These are phyloP conservation scores for Microbotryum violaceum DNA, from an alignment of 1,284 basidiomycete species.

Conservation along the genomic window DNA sequence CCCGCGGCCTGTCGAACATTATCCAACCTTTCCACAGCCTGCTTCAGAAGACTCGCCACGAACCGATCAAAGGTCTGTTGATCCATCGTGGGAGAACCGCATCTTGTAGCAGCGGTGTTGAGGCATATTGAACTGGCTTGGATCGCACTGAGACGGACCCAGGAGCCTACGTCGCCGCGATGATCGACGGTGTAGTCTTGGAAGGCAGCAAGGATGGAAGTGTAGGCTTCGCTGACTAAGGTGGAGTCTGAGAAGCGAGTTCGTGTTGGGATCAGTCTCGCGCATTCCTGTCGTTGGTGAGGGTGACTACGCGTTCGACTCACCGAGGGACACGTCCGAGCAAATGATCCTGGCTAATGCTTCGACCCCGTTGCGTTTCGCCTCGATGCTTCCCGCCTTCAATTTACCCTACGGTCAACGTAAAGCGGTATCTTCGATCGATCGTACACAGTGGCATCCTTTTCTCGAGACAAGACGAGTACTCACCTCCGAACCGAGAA, in stretches of 20 bases:
- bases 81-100: neutral
- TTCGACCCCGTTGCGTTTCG: conserved; percentile 32
- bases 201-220: conserved; percentile 51
- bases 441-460: neutral
- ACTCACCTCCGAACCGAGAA: conserved; percentile 16
- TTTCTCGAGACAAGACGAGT: neutral
- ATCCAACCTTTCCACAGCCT: conserved; percentile 83
- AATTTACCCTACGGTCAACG: conserved; percentile 11
- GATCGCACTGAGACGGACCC: conserved; percentile 62
- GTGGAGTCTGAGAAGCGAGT: neutral
- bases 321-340: too few species aligned
- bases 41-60: conserved; percentile 63
- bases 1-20: conserved; percentile 77
- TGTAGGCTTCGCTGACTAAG: neutral
- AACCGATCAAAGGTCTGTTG: conserved; percentile 19
- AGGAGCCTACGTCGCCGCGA: conserved; percentile 94
- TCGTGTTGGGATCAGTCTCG: neutral
- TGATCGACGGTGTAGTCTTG: conserved; percentile 88
- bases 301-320: too few species aligned
- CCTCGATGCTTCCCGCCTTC: conserved; percentile 28
- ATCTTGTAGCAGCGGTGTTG: conserved; percentile 42
- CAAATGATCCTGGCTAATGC: conserved; percentile 18
- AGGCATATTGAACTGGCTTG: conserved; percentile 39
- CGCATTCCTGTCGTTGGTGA: neutral
- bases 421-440: neutral